Base-by-base conservation (phyloP, 2,329 filamentous ascomycete species). In the Ascocoryne sarcoides region DNA sequence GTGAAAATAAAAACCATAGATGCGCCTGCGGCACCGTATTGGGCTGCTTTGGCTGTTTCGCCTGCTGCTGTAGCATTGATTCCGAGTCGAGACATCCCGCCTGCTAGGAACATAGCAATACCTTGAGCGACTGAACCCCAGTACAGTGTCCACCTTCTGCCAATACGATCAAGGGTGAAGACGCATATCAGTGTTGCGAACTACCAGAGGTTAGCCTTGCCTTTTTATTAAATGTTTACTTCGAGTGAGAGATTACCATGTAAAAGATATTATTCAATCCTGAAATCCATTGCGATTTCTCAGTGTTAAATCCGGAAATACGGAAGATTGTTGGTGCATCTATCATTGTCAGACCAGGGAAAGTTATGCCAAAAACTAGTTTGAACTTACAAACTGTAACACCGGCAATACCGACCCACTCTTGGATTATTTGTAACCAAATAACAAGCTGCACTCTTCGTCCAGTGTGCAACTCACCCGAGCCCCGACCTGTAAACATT, bases 1-100 rank as follows among this genome's bases (percentile, higher is more conserved):
- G 76, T 82, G 58, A 79, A 84, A 34, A 82, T 65, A 55, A 84
- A 87, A 14, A 87, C 76, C 61, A 86, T 82, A 0, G 75, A 75
- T 0, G 77, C 80, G 0, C 81, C 81, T 0, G 80, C 82, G 0
- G 73, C 75, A 21, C 77, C 77, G 74, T 44, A 79, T 0, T 65
- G 64, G 21, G 63, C 66, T 0, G 70, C 69, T 18, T 68, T 69
- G 7, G 51, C 53, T 0, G 61, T 43, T 14, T 76, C 63, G 5
- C 66, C 67, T 1, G 63, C 65, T 3, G 59, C 66, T 32, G 60
- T 69, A 33, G 62, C 72, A 50, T 53, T 64, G 50, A 72, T 68
- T 4, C 67, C 71, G 3, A 50, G 59, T 16, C 75, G 70, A 0
- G 75, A 74, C 38, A 83, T 73, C 0, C 69, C 80, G 4, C 77